Percentiles rank a stretch among this genome's conserved stretches.
Evolutionary conservation across 495 filamentous ascomycete species (phyloP).

Genomic region (Cryomyces antarcticus): DNA sequence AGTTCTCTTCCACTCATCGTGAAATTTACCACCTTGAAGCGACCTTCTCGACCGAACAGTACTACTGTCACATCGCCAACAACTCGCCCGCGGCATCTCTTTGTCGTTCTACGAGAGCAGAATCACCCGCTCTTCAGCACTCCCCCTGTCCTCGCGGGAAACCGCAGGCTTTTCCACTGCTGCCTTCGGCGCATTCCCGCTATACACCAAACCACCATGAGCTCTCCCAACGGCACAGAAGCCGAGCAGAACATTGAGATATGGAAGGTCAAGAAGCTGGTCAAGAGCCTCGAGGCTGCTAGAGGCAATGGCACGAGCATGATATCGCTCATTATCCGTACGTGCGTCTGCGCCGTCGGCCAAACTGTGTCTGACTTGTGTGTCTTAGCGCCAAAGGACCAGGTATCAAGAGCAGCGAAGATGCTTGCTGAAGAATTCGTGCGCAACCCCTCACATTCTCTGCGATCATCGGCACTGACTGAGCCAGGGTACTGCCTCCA

Average conservation of each 20-base stretch:
- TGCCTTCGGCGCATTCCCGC: no score
- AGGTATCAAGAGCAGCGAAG: slow-evolving; percentile 86
- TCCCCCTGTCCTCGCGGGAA: no score
- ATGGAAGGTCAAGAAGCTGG: slow-evolving; percentile 91
- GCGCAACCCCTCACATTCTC: slow-evolving; percentile 18
- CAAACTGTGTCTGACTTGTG: slow-evolving; percentile 6
- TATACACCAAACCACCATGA: no score
- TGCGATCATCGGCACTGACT: not conserved
- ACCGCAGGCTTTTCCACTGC: no score
- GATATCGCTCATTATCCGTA: slow-evolving; percentile 97
- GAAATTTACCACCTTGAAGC: no score
- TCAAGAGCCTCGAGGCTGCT: slow-evolving; percentile 63
- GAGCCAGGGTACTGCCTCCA: slow-evolving; percentile 68
- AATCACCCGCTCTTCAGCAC: no score
- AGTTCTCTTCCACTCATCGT: no score
- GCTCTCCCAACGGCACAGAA: slow-evolving; percentile 70
- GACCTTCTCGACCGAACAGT: no score
- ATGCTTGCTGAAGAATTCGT: slow-evolving; percentile 99
- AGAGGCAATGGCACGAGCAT: slow-evolving; percentile 16
- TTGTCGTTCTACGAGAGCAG: no score
- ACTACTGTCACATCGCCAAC: no score
- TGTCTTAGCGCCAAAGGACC: slow-evolving; percentile 74
- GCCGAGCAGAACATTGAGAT: slow-evolving; percentile 96
- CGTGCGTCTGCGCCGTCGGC: slow-evolving; percentile 14
- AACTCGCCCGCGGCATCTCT: no score